phyloP scores from a whole-genome alignment of 768 basidiomycete species.

The Termitomyces sp. region DNA sequence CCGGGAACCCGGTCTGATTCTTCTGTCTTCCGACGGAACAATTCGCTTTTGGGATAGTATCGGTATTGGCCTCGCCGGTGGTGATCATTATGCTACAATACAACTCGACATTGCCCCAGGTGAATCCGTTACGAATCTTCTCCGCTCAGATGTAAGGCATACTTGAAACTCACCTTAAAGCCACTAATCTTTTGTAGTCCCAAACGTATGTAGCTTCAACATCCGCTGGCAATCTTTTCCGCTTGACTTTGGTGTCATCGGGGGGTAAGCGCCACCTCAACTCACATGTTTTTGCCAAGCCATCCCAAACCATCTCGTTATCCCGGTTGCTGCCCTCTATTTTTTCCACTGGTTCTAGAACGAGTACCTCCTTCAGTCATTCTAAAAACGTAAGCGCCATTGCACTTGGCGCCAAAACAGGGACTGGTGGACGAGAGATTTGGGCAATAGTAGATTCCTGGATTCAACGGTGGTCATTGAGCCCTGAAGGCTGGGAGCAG shows the following conservation, averaged over 20 bases:
- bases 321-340: constrained; percentile 40
- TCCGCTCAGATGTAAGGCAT: constrained; percentile 57
- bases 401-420: constrained; percentile 41
- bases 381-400: constrained; percentile 66
- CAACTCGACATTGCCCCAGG: constrained; percentile 45
- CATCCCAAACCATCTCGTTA: constrained; percentile 40
- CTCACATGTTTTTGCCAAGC: constrained; percentile 57
- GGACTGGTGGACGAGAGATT: constrained; percentile 47
- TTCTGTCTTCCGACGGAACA: constrained; percentile 67
- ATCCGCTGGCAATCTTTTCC: constrained; percentile 61
- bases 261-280: constrained; percentile 66
- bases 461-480: constrained; percentile 70
- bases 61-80: constrained; percentile 78
- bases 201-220: constrained; percentile 71
- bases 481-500: constrained; percentile 69
- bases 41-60: constrained; percentile 89
- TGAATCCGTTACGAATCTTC: constrained; percentile 65
- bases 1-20: constrained; percentile 85
- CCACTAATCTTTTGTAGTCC: constrained; percentile 32
- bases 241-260: constrained; percentile 59
- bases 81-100: constrained; percentile 57
- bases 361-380: constrained; percentile 35
- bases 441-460: constrained; percentile 69
- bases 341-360: constrained; percentile 38
- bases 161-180: constrained; percentile 1